phyloP scores from a whole-genome alignment of 305 asterid genomes.

The Fraxinus albicans region DNA sequence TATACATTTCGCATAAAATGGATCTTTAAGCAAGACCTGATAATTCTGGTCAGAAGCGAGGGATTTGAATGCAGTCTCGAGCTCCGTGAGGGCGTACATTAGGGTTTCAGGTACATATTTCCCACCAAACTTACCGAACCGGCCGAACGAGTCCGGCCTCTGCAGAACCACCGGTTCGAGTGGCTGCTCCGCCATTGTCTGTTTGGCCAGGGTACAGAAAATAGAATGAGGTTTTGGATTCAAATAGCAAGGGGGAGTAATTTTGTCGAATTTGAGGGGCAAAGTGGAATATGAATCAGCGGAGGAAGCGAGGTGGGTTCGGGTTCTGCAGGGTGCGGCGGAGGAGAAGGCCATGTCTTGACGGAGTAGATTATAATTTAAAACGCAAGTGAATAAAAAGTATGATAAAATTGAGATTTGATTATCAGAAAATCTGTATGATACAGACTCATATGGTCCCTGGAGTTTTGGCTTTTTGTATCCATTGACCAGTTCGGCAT shows the following conservation, averaged over 20 bases:
- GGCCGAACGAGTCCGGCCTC: constrained; percentile 84
- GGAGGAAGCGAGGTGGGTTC: constrained; percentile 36
- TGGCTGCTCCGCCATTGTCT: constrained; percentile 31
- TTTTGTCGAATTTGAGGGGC: constrained; percentile 26
- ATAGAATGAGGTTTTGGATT: constrained; percentile 15
- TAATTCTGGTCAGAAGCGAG: constrained; percentile 61
- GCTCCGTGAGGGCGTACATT: constrained; percentile 86
- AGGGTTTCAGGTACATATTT: constrained; percentile 89
- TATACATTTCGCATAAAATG: neutral
- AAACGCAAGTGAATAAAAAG: neutral
- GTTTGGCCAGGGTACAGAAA: constrained; percentile 34
- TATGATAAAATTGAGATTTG: neutral
- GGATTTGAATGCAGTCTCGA: constrained; percentile 71
- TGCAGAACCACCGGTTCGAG: constrained; percentile 34
- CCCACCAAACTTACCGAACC: constrained; percentile 87
- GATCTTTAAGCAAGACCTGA: constrained; percentile 49
- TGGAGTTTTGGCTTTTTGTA: too few relatives aligned
- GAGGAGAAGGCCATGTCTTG: constrained; percentile 59
- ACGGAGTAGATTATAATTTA: neutral
- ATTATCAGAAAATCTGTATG: neutral
- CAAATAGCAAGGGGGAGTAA: constrained; percentile 22
- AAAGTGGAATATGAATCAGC: constrained; percentile 19
- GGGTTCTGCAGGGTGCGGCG: constrained; percentile 33
- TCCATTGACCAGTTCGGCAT: too few relatives aligned
- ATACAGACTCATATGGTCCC: too few relatives aligned